Percentiles rank a stretch among this genome's conserved stretches.
phyloP scores from a whole-genome alignment of 805 yeast species.

The Pichia thaimueangensis region DNA sequence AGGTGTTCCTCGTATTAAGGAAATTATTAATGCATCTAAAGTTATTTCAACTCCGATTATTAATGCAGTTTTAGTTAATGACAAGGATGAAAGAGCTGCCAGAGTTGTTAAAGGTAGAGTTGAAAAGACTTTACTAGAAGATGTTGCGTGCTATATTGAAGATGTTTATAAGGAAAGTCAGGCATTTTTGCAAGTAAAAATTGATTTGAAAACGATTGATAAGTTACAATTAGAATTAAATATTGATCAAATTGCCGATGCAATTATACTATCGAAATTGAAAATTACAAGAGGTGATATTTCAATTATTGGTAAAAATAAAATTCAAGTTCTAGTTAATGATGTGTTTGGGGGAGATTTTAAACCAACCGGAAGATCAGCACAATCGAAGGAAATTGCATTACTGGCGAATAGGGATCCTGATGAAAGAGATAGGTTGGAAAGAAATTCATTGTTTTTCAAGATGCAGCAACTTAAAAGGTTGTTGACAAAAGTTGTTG shows the following conservation, averaged over 20 bases:
- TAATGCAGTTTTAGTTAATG: constrained; percentile 87
- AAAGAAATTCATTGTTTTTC: constrained; percentile 58
- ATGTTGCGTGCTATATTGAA: constrained; percentile 83
- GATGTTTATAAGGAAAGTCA: constrained; percentile 82
- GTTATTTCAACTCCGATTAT: constrained; percentile 94
- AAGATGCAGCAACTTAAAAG: constrained; percentile 87
- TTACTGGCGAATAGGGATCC: constrained; percentile 29
- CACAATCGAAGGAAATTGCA: constrained; percentile 29
- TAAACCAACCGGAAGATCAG: constrained; percentile 37
- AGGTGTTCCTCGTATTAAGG: constrained; percentile 99
- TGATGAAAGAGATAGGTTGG: constrained; percentile 31
- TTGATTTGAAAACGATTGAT: constrained; percentile 81
- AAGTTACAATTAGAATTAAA: constrained; percentile 83
- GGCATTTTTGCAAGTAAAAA: constrained; percentile 73
- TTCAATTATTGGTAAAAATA: constrained; percentile 55
- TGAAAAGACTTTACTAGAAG: constrained; percentile 84
- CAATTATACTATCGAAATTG: constrained; percentile 76
- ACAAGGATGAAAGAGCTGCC: constrained; percentile 94
- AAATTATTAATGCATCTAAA: constrained; percentile 95
- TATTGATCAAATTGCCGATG: constrained; percentile 78
- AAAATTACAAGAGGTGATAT: constrained; percentile 74
- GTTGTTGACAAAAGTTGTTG: constrained; percentile 78
- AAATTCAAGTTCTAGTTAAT: constrained; percentile 58
- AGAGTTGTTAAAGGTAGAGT: constrained; percentile 97
- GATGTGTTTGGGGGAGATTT: constrained; percentile 34